These are phyloP conservation scores for Pulveroboletus sp. DNA, from an alignment of 768 basidiomycete genomes.

Conservation along the genomic window DNA sequence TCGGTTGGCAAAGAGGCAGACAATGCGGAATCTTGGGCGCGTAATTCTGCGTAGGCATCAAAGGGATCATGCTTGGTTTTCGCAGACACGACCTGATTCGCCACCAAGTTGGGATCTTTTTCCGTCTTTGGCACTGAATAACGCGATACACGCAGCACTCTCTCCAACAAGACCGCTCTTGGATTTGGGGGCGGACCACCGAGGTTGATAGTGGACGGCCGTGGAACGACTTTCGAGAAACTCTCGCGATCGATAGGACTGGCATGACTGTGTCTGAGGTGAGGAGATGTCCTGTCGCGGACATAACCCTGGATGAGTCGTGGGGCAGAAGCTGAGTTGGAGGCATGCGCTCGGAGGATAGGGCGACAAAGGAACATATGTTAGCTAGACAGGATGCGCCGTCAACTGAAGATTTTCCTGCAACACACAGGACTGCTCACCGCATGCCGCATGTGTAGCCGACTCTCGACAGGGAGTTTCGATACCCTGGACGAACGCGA, in stretches of 20 bases:
- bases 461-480: conserved; percentile 26
- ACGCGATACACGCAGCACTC: conserved; percentile 25
- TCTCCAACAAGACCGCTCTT: conserved; percentile 21
- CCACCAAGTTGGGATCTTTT: conserved; percentile 9
- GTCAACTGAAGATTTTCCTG: background rate
- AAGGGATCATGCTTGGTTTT: conserved; percentile 23
- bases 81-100: conserved; percentile 5
- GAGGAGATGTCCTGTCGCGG: conserved; percentile 8
- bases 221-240: conserved; percentile 5
- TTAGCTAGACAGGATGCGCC: conserved; percentile 41
- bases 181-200: conserved; percentile 2
- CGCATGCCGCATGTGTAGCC: conserved; percentile 49
- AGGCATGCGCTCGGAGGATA: conserved; percentile 44
- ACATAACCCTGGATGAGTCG: conserved; percentile 20
- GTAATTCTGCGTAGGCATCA: conserved; percentile 26
- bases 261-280: conserved; percentile 11
- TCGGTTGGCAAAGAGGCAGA: conserved; percentile 22
- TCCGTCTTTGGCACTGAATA: conserved; percentile 21
- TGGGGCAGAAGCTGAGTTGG: conserved; percentile 23
- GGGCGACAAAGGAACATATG: conserved; percentile 75
- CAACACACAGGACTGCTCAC: conserved; percentile 31
- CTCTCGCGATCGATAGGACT: conserved; percentile 12
- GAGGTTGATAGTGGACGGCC: background rate
- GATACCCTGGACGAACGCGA: conserved; percentile 25
- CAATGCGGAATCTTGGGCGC: conserved; percentile 20